phyloP scores from a whole-genome alignment of 2,329 filamentous ascomycete genomes.

The Diplodia sapinea region DNA sequence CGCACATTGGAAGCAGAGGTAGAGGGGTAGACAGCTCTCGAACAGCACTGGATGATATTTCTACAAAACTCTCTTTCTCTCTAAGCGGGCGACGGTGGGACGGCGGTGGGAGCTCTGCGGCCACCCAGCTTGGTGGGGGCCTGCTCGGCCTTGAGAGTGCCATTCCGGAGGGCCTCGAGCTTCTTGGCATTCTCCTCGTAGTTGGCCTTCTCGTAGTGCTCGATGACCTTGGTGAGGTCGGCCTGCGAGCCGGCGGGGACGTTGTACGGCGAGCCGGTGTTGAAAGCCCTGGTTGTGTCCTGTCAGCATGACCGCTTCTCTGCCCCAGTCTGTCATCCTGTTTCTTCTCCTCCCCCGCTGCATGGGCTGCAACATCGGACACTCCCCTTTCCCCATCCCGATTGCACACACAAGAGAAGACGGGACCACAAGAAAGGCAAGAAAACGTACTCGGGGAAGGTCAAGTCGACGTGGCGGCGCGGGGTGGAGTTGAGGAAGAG shows the following conservation, averaged over 20 bases:
- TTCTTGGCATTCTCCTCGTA: conserved; percentile 63
- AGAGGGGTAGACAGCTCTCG: not conserved
- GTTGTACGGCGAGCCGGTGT: conserved; percentile 67
- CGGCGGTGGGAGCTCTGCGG: not conserved
- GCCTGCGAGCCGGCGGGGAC: conserved; percentile 65
- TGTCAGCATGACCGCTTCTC: conserved; percentile 30
- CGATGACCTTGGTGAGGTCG: conserved; percentile 65
- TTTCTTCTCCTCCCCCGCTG: not conserved
- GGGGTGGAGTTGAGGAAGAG: conserved; percentile 60
- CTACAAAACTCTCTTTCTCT: conserved; percentile 3
- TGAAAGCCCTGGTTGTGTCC: conserved; percentile 60
- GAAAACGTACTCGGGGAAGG: conserved; percentile 67
- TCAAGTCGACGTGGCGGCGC: conserved; percentile 59
- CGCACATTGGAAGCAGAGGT: not conserved
- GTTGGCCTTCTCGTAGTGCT: conserved; percentile 66
- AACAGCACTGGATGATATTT: conserved; percentile 12
- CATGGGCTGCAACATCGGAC: too few species aligned
- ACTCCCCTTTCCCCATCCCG: not conserved
- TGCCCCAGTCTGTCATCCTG: not conserved
- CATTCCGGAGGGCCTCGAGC: conserved; percentile 51
- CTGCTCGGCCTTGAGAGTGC: conserved; percentile 42
- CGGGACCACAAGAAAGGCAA: not conserved
- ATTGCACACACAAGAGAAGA: not conserved
- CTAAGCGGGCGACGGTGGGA: conserved; percentile 7
- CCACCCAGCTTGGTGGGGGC: conserved; percentile 18